Base-by-base conservation (phyloP, 2,329 filamentous ascomycete species). In the Venturia aucupariae region DNA sequence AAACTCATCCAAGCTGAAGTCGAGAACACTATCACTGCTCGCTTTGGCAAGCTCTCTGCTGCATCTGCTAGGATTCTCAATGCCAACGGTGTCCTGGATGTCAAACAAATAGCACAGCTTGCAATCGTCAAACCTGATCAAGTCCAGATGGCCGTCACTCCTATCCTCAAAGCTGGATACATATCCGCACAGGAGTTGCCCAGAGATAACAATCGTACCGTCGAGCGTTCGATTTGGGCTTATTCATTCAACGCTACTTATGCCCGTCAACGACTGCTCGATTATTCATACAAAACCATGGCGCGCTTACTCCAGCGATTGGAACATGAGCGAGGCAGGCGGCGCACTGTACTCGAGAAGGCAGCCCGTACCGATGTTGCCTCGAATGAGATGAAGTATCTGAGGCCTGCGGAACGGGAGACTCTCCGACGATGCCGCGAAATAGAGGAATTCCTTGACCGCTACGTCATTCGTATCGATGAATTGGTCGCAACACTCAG, bases 161-260 rank as follows among this genome's bases (percentile, higher is more conserved):
- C 87, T 67, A 90, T 99, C 82, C 90, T 96, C 69, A 87, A 91
- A 74, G 86, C 86, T 22, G 93, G 94, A 1, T 87, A 94, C 66
- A 86, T 96, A 15, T 91, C 97, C 69, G 85, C 96, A 6, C 94
- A 99, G 74, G 94, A 99, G 77, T 88, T 99, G 0, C 94, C 94
- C 0, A 90, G 90, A 68, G 93, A 97, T 71, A 88, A 88, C 68
- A 88, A 87, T 67, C 87, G 92, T 41, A 84, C 89, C 70, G 90
- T 92, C 0, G 90, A 87, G 67, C 86, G 91, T 62, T 96, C 92
- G 0, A 83, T 96, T 30, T 97, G 92, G 74, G 84, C 97, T 64
- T 97, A 92, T 87, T 96, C 86, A 79, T 96, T 91, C 75, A 92
- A 97, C 72, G 80, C 84, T 13, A 85, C 91, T 57, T 84, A 89